Base-by-base conservation (phyloP, 139 green algal species). In the Chlamydomonas sphaeroides region DNA sequence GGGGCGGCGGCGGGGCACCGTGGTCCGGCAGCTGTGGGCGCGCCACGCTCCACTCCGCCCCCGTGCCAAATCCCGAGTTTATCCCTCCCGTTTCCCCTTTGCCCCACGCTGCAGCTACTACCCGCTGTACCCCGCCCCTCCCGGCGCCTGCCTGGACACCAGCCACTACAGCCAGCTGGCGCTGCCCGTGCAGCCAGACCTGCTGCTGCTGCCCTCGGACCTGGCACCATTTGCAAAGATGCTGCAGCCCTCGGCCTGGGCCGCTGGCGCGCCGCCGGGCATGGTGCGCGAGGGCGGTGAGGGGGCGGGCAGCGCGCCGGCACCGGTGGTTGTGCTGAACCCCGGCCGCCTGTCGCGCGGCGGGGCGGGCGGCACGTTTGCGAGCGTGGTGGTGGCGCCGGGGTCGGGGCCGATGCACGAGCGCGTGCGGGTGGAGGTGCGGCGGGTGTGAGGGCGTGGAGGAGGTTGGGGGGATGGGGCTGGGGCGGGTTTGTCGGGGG, bases 141-240 rank as follows among this genome's bases (percentile, higher is more conserved):
- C 77, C 17, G 93, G 93, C 41, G 71, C 89, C 10, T 91, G 88
- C 69, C 83, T 99, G 39, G 97, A 99, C 91, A 85, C 89, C 32
- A 85, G 85, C 28, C 76, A 89, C n/a, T 88, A 85, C 36, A 42
- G 73, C 3, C 80, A 70, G 35, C 87, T 98, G 61, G 78, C 85
- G 53, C 80, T 99, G 45, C 85, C 91, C 1, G 65, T 78, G 63
- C 39, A 42, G 0, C 97, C 95, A 8, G 87, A 99, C 89, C 65
- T 99, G n/a, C 88, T 99, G 67, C 39, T 99, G 18, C 79, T 98
- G 69, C 94, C 97, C 3, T 99, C 96, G 30, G 95, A 98, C 90
- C 89, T 99, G 62, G 89, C 89, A 1, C 86, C 94, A 23, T 99
- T 98, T 83, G 97, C 94, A 28, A 98, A 98, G 88, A 45, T 94